A percentile compares a stretch with the other conserved stretches of the same genome.
These are phyloP conservation scores for Globisporangium solare DNA, from an alignment of 352 stramenopile species.

Conservation along the genomic window DNA sequence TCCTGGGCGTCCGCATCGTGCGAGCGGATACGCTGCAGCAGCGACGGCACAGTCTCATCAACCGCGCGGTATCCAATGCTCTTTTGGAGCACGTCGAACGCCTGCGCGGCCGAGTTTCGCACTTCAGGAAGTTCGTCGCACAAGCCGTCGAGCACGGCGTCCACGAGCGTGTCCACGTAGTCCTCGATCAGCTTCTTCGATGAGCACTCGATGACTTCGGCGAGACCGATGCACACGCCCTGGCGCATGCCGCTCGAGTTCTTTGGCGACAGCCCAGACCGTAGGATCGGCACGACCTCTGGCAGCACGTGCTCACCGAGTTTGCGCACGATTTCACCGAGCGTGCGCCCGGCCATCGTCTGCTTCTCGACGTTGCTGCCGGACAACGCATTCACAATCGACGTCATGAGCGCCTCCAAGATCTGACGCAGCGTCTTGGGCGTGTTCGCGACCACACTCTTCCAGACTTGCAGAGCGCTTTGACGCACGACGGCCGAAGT, in stretches of 20 bases:
- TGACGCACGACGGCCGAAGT: slow-evolving; percentile 95
- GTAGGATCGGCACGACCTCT: slow-evolving; percentile 97
- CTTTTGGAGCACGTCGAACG: slow-evolving; percentile 96
- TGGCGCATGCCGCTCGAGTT: slow-evolving; percentile 76
- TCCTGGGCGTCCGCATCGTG: slow-evolving; percentile 57
- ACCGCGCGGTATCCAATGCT: slow-evolving; percentile 94
- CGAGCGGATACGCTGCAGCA: slow-evolving; percentile 93
- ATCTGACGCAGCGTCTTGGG: slow-evolving; percentile 97
- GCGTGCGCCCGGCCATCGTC: slow-evolving; percentile 87
- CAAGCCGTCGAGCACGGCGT: slow-evolving; percentile 96
- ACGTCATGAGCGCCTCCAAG: slow-evolving; percentile 93
- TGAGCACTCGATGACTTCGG: slow-evolving; percentile 97
- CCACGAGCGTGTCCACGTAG: slow-evolving; percentile 96
- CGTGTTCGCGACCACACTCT: slow-evolving; percentile 98
- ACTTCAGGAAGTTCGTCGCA: slow-evolving; percentile 92
- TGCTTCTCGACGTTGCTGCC: slow-evolving; percentile 87
- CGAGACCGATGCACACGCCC: slow-evolving; percentile 97
- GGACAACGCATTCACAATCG: slow-evolving; percentile 95
- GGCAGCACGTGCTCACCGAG: slow-evolving; percentile 98
- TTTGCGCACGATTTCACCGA: slow-evolving; percentile 99
- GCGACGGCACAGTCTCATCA: slow-evolving; percentile 95
- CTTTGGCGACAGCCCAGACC: slow-evolving; percentile 83
- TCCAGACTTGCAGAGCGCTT: slow-evolving; percentile 97
- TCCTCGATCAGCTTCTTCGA: slow-evolving; percentile 95
- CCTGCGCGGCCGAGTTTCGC: slow-evolving; percentile 91